Base-by-base conservation (phyloP, 169 alveolate species). In the Perkinsus olseni region DNA sequence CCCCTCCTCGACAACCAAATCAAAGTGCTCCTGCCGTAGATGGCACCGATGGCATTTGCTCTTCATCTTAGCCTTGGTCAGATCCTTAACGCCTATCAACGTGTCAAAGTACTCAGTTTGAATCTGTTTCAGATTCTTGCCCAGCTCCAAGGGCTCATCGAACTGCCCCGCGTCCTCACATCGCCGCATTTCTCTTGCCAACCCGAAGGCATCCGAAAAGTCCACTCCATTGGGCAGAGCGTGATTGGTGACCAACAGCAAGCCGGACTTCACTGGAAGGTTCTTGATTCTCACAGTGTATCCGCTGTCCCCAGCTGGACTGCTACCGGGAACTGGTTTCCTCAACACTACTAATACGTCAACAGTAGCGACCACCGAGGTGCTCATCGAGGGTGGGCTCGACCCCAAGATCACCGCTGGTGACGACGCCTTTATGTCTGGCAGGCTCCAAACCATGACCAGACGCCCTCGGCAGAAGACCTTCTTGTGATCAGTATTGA, bases 21-120 rank as follows among this genome's bases (percentile, higher is more conserved):
- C 95, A 82, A 94, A 96, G 94, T 96, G 97, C 92, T 95, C 93
- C 91, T 96, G 97, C 94, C 94, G 92, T 93, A 96, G 93, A 91
- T 93, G 96, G 93, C 97, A 96, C 74, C 93, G 94, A 39, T 95
- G 95, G 91, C 97, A 96, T 74, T 91, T 92, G 39, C 95, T 95
- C 40, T 91, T 38, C 91, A 96, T 91, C 94, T 96, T 38, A 38
- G 91, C 91, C 90, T 94, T 96, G 92, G 95, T 94, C 92, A 95
- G 94, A 91, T 96, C 97, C 36, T 96, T 92, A 74, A 95, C 97
- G 17, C 95, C 95, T 38, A 96, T 93, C 34, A 96, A 93, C 39
- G 94, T 96, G 45, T 95, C 96, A 48, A 96, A 96, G 48, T 94
- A 95, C 94, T 95, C 96, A 91, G 96, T 82, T 38, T 96, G 94